Evolutionary conservation across 257 asterid species (phyloP).

Genomic region (Salvia miltiorrhiza): DNA sequence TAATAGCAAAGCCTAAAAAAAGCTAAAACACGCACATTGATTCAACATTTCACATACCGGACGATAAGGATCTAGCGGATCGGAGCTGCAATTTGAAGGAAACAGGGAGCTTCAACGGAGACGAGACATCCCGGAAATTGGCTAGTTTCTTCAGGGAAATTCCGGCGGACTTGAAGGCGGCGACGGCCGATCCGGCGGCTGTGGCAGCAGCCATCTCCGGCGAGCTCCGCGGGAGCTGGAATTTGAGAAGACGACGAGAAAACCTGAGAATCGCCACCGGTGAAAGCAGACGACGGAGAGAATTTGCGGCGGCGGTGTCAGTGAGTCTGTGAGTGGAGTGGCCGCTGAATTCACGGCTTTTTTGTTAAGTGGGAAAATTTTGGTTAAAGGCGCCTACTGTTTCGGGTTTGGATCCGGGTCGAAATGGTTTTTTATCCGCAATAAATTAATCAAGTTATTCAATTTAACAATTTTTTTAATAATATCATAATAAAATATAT

Average conservation of each 20-base stretch:
- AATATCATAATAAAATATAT: no score
- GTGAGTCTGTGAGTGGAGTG: neutral
- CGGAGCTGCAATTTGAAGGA: slow-evolving; percentile 37
- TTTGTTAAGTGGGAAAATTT: neutral
- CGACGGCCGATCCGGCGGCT: slow-evolving; percentile 57
- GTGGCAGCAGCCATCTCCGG: slow-evolving; percentile 39
- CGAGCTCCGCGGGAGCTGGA: neutral
- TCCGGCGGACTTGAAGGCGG: slow-evolving; percentile 36
- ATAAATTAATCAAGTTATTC: no score
- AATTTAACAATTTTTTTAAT: no score
- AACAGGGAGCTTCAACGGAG: slow-evolving; percentile 30
- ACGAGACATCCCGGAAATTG: slow-evolving; percentile 24
- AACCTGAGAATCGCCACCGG: slow-evolving; percentile 30
- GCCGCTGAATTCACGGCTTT: neutral
- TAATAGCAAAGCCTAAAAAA: neutral
- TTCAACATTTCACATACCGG: slow-evolving; percentile 29
- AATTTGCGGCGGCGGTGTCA: neutral
- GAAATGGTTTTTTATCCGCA: no score
- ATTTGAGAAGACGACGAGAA: slow-evolving; percentile 21
- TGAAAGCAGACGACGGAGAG: neutral
- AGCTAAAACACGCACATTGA: neutral
- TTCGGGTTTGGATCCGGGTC: no score
- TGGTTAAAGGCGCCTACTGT: neutral
- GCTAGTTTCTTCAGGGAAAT: slow-evolving; percentile 30
- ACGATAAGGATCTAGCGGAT: slow-evolving; percentile 41